phyloP scores from a whole-genome alignment of 179 eudicot species.

The Corrigiola litoralis region DNA sequence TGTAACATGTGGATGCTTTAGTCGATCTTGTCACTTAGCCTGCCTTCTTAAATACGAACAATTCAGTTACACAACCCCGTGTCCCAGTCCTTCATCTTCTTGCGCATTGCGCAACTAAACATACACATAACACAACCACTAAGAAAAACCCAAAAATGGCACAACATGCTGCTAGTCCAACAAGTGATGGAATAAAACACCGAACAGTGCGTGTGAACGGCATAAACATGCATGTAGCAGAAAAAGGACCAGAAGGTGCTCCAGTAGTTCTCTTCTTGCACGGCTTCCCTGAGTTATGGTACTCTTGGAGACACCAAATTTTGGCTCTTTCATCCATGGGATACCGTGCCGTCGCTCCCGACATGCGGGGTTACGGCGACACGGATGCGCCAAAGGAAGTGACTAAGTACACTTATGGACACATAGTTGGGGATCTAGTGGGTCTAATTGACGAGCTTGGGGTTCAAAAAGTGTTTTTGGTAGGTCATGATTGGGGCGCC shows the following conservation, averaged over 20 bases:
- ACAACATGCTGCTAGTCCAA: background rate
- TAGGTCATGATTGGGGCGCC: slow-evolving; percentile 32
- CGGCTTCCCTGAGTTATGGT: slow-evolving; percentile 74
- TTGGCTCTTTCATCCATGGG: slow-evolving; percentile 38
- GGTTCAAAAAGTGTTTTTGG: slow-evolving; percentile 31
- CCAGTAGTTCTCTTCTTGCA: slow-evolving; percentile 57
- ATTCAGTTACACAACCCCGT: no score
- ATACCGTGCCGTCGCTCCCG: slow-evolving; percentile 60
- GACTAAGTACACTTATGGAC: slow-evolving; percentile 38
- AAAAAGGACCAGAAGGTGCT: slow-evolving; percentile 32
- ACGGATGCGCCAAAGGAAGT: slow-evolving; percentile 48
- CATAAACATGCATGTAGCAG: slow-evolving; percentile 52
- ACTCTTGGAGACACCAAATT: slow-evolving; percentile 73
- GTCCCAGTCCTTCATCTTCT: no score
- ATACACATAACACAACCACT: background rate
- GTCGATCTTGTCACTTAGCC: no score
- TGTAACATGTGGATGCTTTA: no score
- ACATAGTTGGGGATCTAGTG: slow-evolving; percentile 57
- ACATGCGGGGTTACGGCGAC: slow-evolving; percentile 62
- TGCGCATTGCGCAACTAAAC: background rate
- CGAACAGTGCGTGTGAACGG: slow-evolving; percentile 32
- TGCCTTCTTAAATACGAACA: no score
- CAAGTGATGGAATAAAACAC: slow-evolving; percentile 29
- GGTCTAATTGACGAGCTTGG: slow-evolving; percentile 47
- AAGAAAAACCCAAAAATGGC: slow-evolving; percentile 5